phyloP scores from a whole-genome alignment of 805 yeast species.

The Suhomyces canberraensis region DNA sequence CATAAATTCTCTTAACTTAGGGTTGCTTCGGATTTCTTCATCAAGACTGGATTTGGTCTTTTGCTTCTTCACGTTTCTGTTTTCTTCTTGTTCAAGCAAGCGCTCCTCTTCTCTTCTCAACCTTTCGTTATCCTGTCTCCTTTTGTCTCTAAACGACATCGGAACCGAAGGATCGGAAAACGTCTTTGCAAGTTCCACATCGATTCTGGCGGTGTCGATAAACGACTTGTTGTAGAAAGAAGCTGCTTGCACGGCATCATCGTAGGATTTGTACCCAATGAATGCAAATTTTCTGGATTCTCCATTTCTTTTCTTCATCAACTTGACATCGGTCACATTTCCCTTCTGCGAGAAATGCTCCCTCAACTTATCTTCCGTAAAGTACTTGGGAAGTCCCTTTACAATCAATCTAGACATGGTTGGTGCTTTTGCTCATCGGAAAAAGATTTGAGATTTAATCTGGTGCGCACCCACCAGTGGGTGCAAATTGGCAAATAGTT shows the following conservation, averaged over 20 bases:
- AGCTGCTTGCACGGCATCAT: slow-evolving; percentile 78
- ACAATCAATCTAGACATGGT: slow-evolving; percentile 85
- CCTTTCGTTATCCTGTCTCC: slow-evolving; percentile 44
- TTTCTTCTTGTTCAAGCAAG: slow-evolving; percentile 36
- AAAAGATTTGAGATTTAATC: neutral
- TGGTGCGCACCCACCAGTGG: neutral
- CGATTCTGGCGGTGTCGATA: slow-evolving; percentile 77
- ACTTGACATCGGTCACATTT: slow-evolving; percentile 81
- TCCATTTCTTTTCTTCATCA: slow-evolving; percentile 78
- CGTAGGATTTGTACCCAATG: slow-evolving; percentile 72
- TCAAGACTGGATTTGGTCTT: slow-evolving; percentile 43
- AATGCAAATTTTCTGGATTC: slow-evolving; percentile 92
- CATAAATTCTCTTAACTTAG: slow-evolving; percentile 73
- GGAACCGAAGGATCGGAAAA: slow-evolving; percentile 84
- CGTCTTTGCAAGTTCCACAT: slow-evolving; percentile 79
- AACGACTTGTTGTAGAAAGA: slow-evolving; percentile 71
- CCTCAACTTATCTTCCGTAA: slow-evolving; percentile 67
- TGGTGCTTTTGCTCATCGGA: neutral
- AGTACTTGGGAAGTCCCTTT: slow-evolving; percentile 79
- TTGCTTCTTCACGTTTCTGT: slow-evolving; percentile 36
- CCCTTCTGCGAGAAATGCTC: slow-evolving; percentile 62
- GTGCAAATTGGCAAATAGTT: too few relatives aligned
- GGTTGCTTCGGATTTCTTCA: slow-evolving; percentile 59
- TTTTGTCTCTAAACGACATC: slow-evolving; percentile 46
- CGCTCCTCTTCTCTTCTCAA: slow-evolving; percentile 41